Conservation (phyloP, 768 basidiomycete genomes). For the Xerocomellus intermedius region DNA sequence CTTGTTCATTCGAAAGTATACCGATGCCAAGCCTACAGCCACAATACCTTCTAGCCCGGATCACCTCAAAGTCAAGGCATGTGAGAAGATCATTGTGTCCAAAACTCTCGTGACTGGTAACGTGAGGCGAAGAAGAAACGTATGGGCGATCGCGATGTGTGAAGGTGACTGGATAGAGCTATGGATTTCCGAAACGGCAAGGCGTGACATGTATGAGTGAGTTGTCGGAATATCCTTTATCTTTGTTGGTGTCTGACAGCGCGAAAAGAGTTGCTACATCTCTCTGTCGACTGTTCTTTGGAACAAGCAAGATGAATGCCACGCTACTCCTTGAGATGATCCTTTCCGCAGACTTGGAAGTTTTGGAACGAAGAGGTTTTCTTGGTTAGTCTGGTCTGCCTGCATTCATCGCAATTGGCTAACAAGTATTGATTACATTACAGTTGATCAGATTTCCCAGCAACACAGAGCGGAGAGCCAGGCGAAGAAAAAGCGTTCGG, state of each 20-base stretch:
- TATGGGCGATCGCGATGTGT: constrained; percentile 60
- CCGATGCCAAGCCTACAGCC: constrained; percentile 53
- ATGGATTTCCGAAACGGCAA: constrained; percentile 65
- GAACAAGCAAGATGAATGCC: constrained; percentile 74
- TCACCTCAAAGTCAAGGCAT: constrained; percentile 65
- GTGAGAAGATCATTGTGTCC: constrained; percentile 55
- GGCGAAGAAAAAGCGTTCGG: neutral
- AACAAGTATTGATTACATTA: neutral
- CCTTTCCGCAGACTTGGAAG: constrained; percentile 77
- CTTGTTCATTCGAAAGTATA: constrained; percentile 84
- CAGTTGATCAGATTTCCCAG: constrained; percentile 82
- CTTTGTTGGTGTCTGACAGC: constrained; percentile 1
- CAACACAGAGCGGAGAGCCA: neutral
- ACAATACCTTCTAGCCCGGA: constrained; percentile 50
- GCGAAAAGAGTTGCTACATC: constrained; percentile 68
- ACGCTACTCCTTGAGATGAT: constrained; percentile 86
- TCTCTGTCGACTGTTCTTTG: constrained; percentile 73
- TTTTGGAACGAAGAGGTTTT: constrained; percentile 75
- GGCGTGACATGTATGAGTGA: constrained; percentile 86
- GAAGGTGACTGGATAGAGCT: constrained; percentile 56
- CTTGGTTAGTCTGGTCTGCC: constrained; percentile 49
- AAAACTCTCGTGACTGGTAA: constrained; percentile 55
- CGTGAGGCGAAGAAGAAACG: constrained; percentile 51
- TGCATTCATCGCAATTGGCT: neutral
- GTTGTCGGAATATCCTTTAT: constrained; percentile 27